These are phyloP conservation scores for Botrytis porri DNA, from an alignment of 2,329 filamentous ascomycete species.

Conservation along the genomic window DNA sequence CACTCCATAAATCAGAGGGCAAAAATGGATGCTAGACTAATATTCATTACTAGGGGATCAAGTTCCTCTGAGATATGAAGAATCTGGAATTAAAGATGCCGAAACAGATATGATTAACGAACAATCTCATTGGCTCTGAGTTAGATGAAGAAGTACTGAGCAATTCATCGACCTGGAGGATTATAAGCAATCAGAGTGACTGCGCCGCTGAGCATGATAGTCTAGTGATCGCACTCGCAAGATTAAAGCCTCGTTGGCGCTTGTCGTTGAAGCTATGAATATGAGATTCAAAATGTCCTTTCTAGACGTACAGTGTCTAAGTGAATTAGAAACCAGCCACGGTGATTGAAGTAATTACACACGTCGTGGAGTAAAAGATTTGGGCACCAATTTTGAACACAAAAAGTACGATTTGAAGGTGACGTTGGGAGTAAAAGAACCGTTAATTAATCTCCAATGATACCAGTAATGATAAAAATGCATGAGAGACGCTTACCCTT, in stretches of 20 bases:
- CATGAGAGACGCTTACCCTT: background rate
- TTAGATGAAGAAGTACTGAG: accelerated
- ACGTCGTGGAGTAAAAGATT: background rate
- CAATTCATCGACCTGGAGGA: accelerated
- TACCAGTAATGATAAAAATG: no score
- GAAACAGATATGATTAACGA: background rate
- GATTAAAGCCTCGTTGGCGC: background rate
- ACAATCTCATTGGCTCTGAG: background rate
- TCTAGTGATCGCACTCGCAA: background rate
- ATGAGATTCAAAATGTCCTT: background rate
- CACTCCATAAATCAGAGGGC: background rate
- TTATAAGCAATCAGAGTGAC: background rate
- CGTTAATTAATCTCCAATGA: no score
- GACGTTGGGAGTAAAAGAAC: no score
- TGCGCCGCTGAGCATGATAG: background rate
- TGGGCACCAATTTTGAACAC: background rate
- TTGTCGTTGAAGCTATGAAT: background rate
- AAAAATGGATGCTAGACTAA: no score
- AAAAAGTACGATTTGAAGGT: background rate
- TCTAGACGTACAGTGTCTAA: background rate
- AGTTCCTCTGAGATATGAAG: background rate
- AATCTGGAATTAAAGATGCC: background rate
- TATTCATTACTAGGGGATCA: background rate
- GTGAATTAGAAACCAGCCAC: background rate
- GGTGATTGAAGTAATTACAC: background rate